Base-by-base conservation (phyloP, 306 rosid genomes). In the Elaeagnus macrophylla region DNA sequence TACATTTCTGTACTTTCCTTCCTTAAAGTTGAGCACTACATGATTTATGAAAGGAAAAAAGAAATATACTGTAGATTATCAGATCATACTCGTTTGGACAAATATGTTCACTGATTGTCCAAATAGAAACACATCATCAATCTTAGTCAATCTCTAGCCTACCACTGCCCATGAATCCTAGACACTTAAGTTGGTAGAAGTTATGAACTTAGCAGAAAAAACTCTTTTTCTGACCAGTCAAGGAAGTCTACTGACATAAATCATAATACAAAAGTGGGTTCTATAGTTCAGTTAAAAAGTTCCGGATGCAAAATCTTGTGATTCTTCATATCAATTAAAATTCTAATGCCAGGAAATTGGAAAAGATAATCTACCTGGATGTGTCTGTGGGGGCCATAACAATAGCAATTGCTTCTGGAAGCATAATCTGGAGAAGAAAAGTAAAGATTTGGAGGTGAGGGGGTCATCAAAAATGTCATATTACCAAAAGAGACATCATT, bases 341-440 rank as follows among this genome's bases (percentile, higher is more conserved):
- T 37, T 37, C 45, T 10, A 11, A 25, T 7, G 1, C 45, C 41
- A 20, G 9, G 6, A 2, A 12, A 40, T 35, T 25, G 6, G 52
- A 54, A 48, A 38, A 19, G 70, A 25, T 54, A 52, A 54, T 32
- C 62, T 60, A 88, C 99, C 96, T 80, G 60, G 79, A 39, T 54
- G 81, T 65, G 74, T 93, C 99, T 20, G 96, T 88, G 15, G 96
- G 99, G 56, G 99, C 99, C 99, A 93, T 93, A 64, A 93, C 99
- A 52, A 93, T 93, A 51, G 99, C 99, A 77, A 93, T 68, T 53
- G 99, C 95, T 79, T 93, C 99, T 0, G 95, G 96, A 64, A 93
- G 77, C 99, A 93, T 93, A 62, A 93, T 83, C 99, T 88, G 70
- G 63, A 59, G 36, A 60, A 42, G 60, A 51, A 63, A 51, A 20